Percentiles rank a stretch among this genome's conserved stretches.
These are phyloP conservation scores for Sporothrix protearum DNA, from an alignment of 2,329 filamentous ascomycete species.

Conservation along the genomic window DNA sequence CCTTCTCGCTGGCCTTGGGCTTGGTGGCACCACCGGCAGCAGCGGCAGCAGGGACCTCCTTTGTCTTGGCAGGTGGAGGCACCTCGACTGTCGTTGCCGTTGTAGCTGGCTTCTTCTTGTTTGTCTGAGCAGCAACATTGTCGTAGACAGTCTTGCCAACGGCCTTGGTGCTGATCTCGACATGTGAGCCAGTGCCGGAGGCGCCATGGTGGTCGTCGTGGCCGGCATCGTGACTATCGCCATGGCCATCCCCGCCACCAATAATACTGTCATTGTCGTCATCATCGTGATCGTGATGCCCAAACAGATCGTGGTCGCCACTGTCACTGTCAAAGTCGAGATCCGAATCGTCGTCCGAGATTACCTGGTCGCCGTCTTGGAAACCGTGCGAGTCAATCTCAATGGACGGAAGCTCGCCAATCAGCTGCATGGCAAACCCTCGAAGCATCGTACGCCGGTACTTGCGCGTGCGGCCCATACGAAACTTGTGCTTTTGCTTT, in stretches of 20 bases:
- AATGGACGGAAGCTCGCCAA: conserved; percentile 4
- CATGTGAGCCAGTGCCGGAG: neutral
- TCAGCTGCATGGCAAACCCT: conserved; percentile 3
- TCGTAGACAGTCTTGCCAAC: neutral
- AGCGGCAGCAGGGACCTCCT: neutral
- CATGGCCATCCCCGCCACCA: neutral
- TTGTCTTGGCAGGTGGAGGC: neutral
- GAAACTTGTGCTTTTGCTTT: neutral
- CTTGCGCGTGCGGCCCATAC: neutral
- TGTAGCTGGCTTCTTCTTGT: neutral
- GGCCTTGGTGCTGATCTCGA: neutral
- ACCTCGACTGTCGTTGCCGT: neutral
- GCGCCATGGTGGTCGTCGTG: neutral
- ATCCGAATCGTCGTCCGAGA: conserved; percentile 8
- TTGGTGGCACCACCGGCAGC: neutral
- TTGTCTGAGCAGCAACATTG: neutral
- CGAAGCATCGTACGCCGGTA: neutral
- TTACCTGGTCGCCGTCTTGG: neutral
- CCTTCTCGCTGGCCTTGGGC: neutral
- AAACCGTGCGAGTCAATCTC: conserved; percentile 10
- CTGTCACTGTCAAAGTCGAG: conserved; percentile 9
- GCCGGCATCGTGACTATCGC: neutral
- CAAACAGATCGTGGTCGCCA: neutral
- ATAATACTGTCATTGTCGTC: neutral
- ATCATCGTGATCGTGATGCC: neutral